Base-by-base conservation (phyloP, 2,329 filamentous ascomycete genomes). In the Arthrobotrys conoides region DNA sequence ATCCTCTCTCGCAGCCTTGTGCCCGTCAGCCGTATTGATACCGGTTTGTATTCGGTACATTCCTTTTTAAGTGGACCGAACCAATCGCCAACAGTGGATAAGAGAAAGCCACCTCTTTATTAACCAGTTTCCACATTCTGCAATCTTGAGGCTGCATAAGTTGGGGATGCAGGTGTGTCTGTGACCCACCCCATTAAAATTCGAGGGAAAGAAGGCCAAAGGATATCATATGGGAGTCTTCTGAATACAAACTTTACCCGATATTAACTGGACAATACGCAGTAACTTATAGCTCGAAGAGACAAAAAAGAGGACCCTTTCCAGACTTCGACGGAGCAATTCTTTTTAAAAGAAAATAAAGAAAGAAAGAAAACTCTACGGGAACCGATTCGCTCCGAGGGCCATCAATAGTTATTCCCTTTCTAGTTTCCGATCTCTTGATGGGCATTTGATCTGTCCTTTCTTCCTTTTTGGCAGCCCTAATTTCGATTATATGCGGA, bases 41-140 rank as follows among this genome's bases (percentile, higher is more conserved):
- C 48, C 10, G 5, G 12, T 27, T 30, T 51, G 18, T 65, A 36
- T 53, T 72, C 38, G 49, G 61, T 57, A 38, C 33, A 66, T 67
- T 59, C 27, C 33, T 30, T 41, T 57, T 24, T 20, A 22, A 27
- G 57, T 38, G 44, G 44, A 20, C 53, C 49, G 38, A 27, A 33
- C 72, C 72, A 76, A 76, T 76, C 72, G 72, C 49, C 72, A 49
- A 49, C 49, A n/a, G 49, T 65, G 33, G 70, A 73, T 70, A 64
- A 70, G 72, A 51, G 22, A 33, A 46, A 69, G 59, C 72, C 72
- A 63, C 63, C 36, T 18, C 30, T 20, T 38, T 61, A 3, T 75
- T 48, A 63, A 33, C 57, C 68, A 71, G 68, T 30, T 65, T 53
- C 24, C 49, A 70, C 46, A 36, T 73, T 63, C 44, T 51, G 71